phyloP scores from a whole-genome alignment of 1,284 basidiomycete genomes.

The Ganoderma resinaceum region DNA sequence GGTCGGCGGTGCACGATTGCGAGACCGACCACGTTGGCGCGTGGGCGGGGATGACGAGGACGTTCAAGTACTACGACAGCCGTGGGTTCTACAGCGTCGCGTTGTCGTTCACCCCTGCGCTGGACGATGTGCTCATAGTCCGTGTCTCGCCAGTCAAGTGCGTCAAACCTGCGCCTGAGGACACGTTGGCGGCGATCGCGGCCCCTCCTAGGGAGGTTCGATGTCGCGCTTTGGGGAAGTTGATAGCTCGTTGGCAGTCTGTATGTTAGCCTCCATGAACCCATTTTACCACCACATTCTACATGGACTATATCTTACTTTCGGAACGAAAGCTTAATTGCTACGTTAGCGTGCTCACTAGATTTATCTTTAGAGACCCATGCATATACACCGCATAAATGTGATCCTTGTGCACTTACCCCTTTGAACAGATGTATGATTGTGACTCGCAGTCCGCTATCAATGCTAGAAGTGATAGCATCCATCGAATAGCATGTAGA shows the following conservation, averaged over 20 bases:
- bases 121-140: neutral
- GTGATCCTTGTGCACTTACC: too few relatives aligned
- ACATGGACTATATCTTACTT: too few relatives aligned
- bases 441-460: neutral
- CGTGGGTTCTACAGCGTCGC: neutral
- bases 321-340: neutral
- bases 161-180: neutral
- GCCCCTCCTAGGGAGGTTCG: neutral
- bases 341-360: neutral
- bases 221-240: neutral
- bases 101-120: neutral
- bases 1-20: neutral
- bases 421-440: neutral
- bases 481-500: neutral
- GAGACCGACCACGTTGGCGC: neutral
- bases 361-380: neutral
- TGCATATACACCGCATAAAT: too few relatives aligned
- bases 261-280: neutral
- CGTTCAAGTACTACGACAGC: neutral
- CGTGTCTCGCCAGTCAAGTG: neutral
- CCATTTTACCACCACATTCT: neutral
- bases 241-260: neutral
- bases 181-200: neutral
- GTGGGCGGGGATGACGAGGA: neutral
- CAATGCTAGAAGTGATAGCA: neutral